Evolutionary conservation across 2,329 filamentous ascomycete species (phyloP), one percentile per base, ranked within the genome.

Genomic region (Monilinia fructigena): DNA sequence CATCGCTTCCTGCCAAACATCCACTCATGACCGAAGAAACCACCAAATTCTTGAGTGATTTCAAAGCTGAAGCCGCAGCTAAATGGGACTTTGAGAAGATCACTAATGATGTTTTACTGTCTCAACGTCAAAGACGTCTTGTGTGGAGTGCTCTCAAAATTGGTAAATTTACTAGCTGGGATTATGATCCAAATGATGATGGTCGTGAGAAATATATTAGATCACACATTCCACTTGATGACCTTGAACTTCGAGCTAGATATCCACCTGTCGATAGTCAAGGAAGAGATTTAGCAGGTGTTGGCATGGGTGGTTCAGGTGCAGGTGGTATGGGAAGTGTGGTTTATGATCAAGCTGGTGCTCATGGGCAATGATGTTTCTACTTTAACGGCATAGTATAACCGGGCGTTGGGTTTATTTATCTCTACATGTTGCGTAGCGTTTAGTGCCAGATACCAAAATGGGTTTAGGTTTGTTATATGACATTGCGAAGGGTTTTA

Each of bases 51-150:
- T 82, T 91, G 55, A 80, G 84, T 12, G 86, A 85, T 55, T 97
- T 96, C 75, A 82, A 89, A 63, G 81, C 83, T 6, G 93, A 97
- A 79, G 90, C 90, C 5, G 81, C 83, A 66, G 81, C 82, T 20
- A 89, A 89, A 72, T 97, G 93, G 93, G 85, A 97, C 75, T 89
- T 97, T 76, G 82, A 89, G 53, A 80, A 81, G 69, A 94, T 97
- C 73, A 93, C 90, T 6, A 78, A 86, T 64, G 84, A 91, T 63
- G 92, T 95, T 1, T 78, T 96, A 11, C 79, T 82, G 50, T 93
- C 89, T 55, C 93, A 97, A 81, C 88, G 93, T 53, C 88, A 89
- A 74, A 86, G 93, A 18, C 85, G 89, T 61, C 79, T 96, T 11
- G 90, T 92, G 35, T 96, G 92, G 88, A 85, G 85, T 52, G 91